Evolutionary conservation across 1,139 yeast species (phyloP).

Genomic region (Geotrichum citri-aurantii): DNA sequence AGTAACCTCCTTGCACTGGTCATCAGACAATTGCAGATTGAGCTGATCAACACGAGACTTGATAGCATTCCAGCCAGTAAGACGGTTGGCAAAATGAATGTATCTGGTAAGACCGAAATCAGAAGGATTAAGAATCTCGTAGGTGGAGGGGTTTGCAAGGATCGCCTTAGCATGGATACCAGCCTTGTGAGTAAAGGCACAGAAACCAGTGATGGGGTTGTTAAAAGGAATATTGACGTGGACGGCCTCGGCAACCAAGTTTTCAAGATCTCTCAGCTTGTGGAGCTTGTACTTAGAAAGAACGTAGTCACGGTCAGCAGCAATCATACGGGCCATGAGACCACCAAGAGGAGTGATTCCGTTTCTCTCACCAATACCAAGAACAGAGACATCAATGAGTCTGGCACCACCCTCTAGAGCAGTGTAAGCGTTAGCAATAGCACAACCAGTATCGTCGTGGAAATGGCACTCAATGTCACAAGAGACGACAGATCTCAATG

Average conservation of each 20-base stretch:
- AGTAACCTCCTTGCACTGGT: constrained; percentile 92
- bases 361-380: constrained; percentile 98
- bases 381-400: constrained; percentile 91
- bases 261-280: constrained; percentile 92
- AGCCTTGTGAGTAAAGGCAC: constrained; percentile 99
- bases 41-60: constrained; percentile 97
- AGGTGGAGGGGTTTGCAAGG: constrained; percentile 95
- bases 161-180: constrained; percentile 99
- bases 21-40: constrained; percentile 83
- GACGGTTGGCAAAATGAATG: constrained; percentile 94
- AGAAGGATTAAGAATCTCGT: constrained; percentile 89
- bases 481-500: constrained; percentile 85
- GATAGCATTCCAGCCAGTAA: constrained; percentile 99
- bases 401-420: constrained; percentile 98
- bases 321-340: constrained; percentile 98
- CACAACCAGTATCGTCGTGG: constrained; percentile 99
- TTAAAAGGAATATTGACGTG: constrained; percentile 96
- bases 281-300: constrained; percentile 91
- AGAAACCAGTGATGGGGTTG: constrained; percentile 98
- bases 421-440: constrained; percentile 96
- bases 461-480: constrained; percentile 98
- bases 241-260: constrained; percentile 93
- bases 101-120: constrained; percentile 95
- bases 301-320: constrained; percentile 96
- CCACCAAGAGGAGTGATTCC: constrained; percentile 98